These are phyloP conservation scores for Colletotrichum echinochloae DNA, from an alignment of 2,329 filamentous ascomycete genomes.

Conservation along the genomic window DNA sequence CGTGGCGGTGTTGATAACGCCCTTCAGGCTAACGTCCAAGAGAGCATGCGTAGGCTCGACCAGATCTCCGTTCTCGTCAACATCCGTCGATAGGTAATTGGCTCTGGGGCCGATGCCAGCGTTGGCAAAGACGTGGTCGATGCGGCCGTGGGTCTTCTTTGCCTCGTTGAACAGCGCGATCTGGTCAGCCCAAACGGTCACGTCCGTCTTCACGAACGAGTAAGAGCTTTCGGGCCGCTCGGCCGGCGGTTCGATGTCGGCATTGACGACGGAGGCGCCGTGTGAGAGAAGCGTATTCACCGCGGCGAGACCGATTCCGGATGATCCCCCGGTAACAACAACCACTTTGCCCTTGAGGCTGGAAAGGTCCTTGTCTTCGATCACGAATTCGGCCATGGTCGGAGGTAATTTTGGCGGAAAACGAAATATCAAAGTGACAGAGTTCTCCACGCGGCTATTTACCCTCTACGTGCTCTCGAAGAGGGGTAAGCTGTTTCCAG, in stretches of 20 bases:
- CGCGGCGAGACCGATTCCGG: constrained; percentile 78
- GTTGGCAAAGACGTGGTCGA: constrained; percentile 81
- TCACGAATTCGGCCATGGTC: constrained; percentile 58
- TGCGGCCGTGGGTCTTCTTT: constrained; percentile 74
- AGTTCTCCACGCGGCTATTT: neutral
- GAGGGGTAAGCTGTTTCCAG: neutral
- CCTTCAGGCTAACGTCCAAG: constrained; percentile 64
- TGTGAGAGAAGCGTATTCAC: constrained; percentile 61
- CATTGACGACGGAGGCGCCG: constrained; percentile 67
- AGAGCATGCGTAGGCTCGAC: constrained; percentile 56
- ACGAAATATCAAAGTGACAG: neutral
- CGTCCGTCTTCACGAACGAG: constrained; percentile 59
- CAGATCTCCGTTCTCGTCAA: constrained; percentile 62
- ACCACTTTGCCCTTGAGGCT: constrained; percentile 72
- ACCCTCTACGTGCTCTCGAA: too few relatives aligned
- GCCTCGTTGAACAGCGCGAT: constrained; percentile 63
- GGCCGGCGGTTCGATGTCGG: constrained; percentile 61
- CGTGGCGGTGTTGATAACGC: constrained; percentile 61
- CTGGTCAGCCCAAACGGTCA: constrained; percentile 63
- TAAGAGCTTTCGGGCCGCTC: constrained; percentile 45
- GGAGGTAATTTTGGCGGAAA: neutral
- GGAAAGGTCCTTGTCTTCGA: constrained; percentile 57
- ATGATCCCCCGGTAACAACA: constrained; percentile 77
- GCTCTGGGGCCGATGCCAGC: constrained; percentile 64
- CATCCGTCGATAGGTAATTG: constrained; percentile 59